Evolutionary conservation across 176 grass and related monocot genomes (phyloP), one percentile per base, ranked within the genome.

Genomic region (Poa pratensis): DNA sequence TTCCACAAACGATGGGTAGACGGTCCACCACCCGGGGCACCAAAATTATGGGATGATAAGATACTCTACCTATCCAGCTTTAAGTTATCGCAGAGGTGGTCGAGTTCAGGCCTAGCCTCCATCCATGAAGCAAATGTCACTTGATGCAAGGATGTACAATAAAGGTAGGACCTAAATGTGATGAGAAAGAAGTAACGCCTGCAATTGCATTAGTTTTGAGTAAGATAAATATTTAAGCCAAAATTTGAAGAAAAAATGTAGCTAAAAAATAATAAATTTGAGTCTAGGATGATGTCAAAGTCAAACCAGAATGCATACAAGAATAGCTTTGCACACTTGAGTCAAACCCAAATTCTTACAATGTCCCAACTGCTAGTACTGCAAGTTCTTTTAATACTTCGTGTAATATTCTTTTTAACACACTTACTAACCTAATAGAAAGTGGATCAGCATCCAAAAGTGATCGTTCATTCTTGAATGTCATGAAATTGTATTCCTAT

Each of bases 161-260:
- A 92, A 67, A 98, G 91, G 79, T 95, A 98, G 30, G 96, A 98
- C 72, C 91, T 93, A 71, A 89, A 98, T 34, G 93, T 95, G 82
- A 98, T 94, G 55, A 98, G 78, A 76, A 94, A 98, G 86, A 98
- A 96, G 81, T 98, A 95, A 49, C 96, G 90, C 90, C 96, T 98
- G 93, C 81, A 86, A 78, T 35, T 77, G 11, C 45, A 86, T 22
- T 23, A 66, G 42, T 35, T 75, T 26, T 48, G 61, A 57, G 66
- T 57, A 43, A n/a, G 30, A 89, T 45, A 42, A 2, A 10, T 26
- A 76, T 27, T 67, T 13, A 84, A 73, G 35, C 6, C 9, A 26
- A 75, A 45, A 80, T 66, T 58, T 69, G 12, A 57, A 3, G 46
- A 77, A 53, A 26, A 58, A 3, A 69, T 34, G 20, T 55, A 82